A percentile compares a stretch with the other conserved stretches of the same genome.
phyloP scores from a whole-genome alignment of 352 stramenopile species.

The Salisapilia sapeloensis region DNA sequence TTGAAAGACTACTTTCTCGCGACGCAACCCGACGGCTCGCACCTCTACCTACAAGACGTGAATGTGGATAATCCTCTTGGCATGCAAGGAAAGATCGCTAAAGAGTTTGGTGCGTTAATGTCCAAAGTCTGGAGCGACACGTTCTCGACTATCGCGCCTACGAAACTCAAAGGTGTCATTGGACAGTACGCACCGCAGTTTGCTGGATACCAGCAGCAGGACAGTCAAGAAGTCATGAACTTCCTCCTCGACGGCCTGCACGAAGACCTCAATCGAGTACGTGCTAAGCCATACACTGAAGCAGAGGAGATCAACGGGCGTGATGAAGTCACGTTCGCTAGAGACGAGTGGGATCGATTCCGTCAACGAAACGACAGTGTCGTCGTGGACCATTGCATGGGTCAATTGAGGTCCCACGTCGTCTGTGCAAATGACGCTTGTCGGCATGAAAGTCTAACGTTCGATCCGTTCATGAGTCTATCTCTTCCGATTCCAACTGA shows the following conservation, averaged over 20 bases:
- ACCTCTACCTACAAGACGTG: slow-evolving; percentile 60
- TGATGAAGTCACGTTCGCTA: slow-evolving; percentile 38
- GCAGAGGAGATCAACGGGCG: slow-evolving; percentile 57
- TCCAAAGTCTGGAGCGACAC: slow-evolving; percentile 89
- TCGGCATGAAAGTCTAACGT: slow-evolving; percentile 65
- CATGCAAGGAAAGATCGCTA: slow-evolving; percentile 86
- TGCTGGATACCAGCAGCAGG: slow-evolving; percentile 79
- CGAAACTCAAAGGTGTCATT: slow-evolving; percentile 68
- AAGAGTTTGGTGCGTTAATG: slow-evolving; percentile 90
- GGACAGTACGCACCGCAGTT: slow-evolving; percentile 80
- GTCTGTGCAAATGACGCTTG: slow-evolving; percentile 68
- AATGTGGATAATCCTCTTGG: slow-evolving; percentile 92
- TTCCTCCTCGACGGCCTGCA: slow-evolving; percentile 86
- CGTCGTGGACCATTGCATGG: slow-evolving; percentile 84
- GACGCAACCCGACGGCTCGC: slow-evolving; percentile 30
- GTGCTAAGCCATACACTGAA: slow-evolving; percentile 61
- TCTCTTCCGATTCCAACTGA: slow-evolving; percentile 76
- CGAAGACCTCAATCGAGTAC: slow-evolving; percentile 84
- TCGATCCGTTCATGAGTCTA: slow-evolving; percentile 83
- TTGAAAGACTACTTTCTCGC: slow-evolving; percentile 89
- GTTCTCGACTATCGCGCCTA: slow-evolving; percentile 65
- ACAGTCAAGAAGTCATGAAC: slow-evolving; percentile 87
- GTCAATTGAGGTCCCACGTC: slow-evolving; percentile 75
- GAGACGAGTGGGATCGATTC: slow-evolving; percentile 75
- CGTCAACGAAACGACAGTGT: slow-evolving; percentile 84